Conservation (phyloP, 345 rosid species). For the Microcos paniculata region DNA sequence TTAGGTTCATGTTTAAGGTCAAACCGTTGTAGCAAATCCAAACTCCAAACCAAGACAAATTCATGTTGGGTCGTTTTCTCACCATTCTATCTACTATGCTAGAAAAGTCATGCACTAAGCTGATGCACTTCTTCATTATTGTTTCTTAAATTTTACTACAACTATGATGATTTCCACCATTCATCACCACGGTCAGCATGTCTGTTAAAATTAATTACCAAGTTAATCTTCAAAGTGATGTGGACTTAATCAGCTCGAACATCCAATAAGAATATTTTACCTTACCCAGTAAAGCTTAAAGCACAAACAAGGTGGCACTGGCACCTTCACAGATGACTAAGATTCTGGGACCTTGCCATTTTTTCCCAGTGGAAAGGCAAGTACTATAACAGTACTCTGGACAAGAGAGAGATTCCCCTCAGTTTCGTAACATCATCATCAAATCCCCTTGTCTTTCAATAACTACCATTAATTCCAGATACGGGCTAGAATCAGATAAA, state of each 20-base stretch:
- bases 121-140: background rate
- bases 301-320: conserved; percentile 3
- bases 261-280: conserved; percentile 12
- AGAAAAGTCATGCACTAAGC: background rate
- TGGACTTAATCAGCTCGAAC: conserved; percentile 16
- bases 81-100: background rate
- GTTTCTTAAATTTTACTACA: background rate
- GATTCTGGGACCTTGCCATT: conserved; percentile 10
- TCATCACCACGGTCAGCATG: background rate
- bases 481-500: conserved; percentile 44
- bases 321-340: background rate
- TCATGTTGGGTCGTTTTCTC: background rate
- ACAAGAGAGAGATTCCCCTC: conserved; percentile 33
- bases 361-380: conserved; percentile 20
- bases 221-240: conserved; percentile 1
- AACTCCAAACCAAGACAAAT: background rate
- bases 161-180: background rate
- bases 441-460: conserved; percentile 21
- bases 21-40: background rate
- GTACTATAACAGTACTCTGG: conserved; percentile 10
- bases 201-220: conserved; percentile 6
- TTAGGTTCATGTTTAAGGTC: background rate
- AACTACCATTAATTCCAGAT: conserved; percentile 39
- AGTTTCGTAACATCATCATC: conserved; percentile 27
- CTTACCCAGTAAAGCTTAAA: background rate